Conservation (phyloP, 148 eudicot genomes). For the Simmondsia chinensis region DNA sequence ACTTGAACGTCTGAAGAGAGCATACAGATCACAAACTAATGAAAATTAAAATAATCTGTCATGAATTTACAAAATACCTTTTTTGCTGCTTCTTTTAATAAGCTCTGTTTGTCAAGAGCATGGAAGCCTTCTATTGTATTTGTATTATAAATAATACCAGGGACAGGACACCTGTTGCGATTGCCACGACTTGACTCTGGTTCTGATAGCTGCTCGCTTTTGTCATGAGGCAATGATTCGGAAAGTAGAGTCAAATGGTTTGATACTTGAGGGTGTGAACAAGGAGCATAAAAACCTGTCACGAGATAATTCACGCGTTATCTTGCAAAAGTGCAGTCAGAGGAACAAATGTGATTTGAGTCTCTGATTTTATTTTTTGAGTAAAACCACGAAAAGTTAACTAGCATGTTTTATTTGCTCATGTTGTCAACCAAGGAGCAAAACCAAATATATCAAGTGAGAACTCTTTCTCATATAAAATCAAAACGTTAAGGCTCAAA, state of each 20-base stretch:
- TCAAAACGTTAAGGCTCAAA: too few relatives aligned
- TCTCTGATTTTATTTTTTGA: too few relatives aligned
- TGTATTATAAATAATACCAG: slow-evolving; percentile 69
- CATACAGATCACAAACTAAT: not conserved
- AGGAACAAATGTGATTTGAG: too few relatives aligned
- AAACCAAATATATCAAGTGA: too few relatives aligned
- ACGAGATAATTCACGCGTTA: slow-evolving; percentile 1
- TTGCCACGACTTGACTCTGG: slow-evolving; percentile 27
- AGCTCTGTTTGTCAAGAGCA: slow-evolving; percentile 53
- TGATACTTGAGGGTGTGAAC: slow-evolving; percentile 56
- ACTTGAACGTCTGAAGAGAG: not conserved
- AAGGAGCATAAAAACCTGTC: slow-evolving; percentile 83
- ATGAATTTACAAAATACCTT: too few relatives aligned
- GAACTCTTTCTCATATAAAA: too few relatives aligned
- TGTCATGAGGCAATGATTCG: slow-evolving; percentile 78
- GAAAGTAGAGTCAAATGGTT: slow-evolving; percentile 70
- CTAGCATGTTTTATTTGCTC: too few relatives aligned
- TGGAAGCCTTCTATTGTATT: slow-evolving; percentile 75
- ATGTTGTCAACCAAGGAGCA: too few relatives aligned
- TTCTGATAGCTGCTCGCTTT: slow-evolving; percentile 25
- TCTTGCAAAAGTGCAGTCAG: too few relatives aligned
- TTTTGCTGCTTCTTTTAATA: slow-evolving; percentile 63
- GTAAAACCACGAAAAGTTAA: too few relatives aligned
- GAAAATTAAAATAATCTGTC: too few relatives aligned
- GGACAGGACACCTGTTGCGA: slow-evolving; percentile 76